Conservation (phyloP, 768 basidiomycete species). For the Exsudoporus frostii region DNA sequence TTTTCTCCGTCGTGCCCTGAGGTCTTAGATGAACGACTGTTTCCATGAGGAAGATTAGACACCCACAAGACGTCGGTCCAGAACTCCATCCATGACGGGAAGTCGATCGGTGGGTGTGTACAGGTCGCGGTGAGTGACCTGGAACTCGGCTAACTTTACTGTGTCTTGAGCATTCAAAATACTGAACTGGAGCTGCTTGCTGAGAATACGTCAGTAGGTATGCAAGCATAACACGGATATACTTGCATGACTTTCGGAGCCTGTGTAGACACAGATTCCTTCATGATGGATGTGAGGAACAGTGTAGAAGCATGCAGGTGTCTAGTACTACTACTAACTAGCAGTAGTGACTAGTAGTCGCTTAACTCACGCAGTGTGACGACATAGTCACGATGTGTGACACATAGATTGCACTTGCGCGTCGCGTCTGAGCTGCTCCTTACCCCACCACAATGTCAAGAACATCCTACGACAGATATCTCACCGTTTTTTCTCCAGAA, state of each 20-base stretch:
- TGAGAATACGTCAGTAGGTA: conserved; percentile 31
- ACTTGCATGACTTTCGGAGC: conserved; percentile 81
- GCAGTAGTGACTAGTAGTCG: too few species aligned
- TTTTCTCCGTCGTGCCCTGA: conserved; percentile 94
- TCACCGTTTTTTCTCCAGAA: conserved; percentile 97
- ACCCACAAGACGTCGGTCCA: conserved; percentile 86
- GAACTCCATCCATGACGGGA: conserved; percentile 88
- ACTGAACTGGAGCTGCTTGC: conserved; percentile 96
- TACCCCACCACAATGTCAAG: conserved; percentile 74
- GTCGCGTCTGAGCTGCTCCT: conserved; percentile 50
- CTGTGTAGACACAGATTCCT: conserved; percentile 76
- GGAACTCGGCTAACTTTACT: conserved; percentile 93
- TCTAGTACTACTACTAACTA: too few species aligned
- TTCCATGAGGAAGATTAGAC: background rate
- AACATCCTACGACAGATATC: conserved; percentile 93
- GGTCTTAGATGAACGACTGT: background rate
- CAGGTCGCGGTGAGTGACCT: conserved; percentile 89
- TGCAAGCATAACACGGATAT: background rate
- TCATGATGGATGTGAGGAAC: conserved; percentile 40
- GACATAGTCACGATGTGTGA: conserved; percentile 24
- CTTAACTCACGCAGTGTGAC: conserved; percentile 17
- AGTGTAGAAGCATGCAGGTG: background rate
- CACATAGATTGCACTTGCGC: conserved; percentile 44
- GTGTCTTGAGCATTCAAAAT: conserved; percentile 92
- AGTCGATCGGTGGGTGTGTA: conserved; percentile 81